Evolutionary conservation across 2,329 filamentous ascomycete genomes (phyloP), one percentile per base, ranked within the genome.

Genomic region (Arthrobotrys iridis): DNA sequence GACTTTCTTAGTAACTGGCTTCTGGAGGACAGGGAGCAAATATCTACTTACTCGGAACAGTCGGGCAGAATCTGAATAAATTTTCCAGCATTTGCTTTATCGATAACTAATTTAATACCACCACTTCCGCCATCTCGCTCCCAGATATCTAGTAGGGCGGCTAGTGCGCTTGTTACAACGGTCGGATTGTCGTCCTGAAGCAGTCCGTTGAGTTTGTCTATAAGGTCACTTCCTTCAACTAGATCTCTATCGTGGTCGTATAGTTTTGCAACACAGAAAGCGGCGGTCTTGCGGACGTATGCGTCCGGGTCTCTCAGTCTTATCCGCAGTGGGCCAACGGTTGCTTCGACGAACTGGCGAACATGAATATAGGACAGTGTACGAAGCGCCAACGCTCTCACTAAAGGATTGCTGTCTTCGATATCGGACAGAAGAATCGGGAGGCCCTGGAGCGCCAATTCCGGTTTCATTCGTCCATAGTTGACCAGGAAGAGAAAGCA

Each of bases 291-390:
- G 78, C 95, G 92, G 24, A 99, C 95, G 81, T 99, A 99, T 1
- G 95, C 94, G 81, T 99, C 95, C 45, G 88, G 82, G 81, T 99
- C 95, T 81, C 89, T 89, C 77, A 99, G 88, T 57, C 97, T 86
- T 60, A 88, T 87, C 83, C 94, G 96, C 65, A 97, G 88, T 28
- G 95, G 89, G 8, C 90, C 89, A 3, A 97, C 89, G 0, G 93
- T 96, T 10, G 93, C 91, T 83, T 96, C 92, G 79, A 98, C 93
- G 81, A 96, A 99, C 81, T 99, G 93, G 78, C 91, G 89, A 48
- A 99, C 95, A 81, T 99, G 94, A 77, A 99, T 91, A 81, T 99
- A 99, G 10, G 95, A 97, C 84, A 99, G 95, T 65, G 95, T 99
- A 76, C 95, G 91, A 37, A 99, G 85, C 15, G 95, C 93, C 28